Base-by-base conservation (phyloP, 768 basidiomycete genomes). In the Myochromella boudieri region DNA sequence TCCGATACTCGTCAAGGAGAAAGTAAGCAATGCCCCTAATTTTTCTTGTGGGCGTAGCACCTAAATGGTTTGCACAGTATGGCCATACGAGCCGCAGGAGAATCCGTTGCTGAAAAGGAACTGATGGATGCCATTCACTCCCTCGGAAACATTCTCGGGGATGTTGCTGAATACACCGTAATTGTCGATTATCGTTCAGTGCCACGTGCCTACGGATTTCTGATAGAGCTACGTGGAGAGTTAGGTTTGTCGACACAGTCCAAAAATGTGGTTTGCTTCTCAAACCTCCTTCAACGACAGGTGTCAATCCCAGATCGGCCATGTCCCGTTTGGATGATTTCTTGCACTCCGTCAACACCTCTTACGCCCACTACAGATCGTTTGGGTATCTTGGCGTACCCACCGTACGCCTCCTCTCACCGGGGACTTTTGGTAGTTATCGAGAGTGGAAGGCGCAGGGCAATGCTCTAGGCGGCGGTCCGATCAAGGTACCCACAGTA, bases 381-480 rank as follows among this genome's bases (percentile, higher is more conserved):
- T 31, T 37, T 15, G 11, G 40, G 24, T 15, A 33, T 24, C 43
- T 49, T 25, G 39, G 34, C 9, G 20, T 27, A 22, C 38, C 47
- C 14, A 58, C 44, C 4, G 34, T 58, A 4, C 47, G 53, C 2
- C 26, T 55, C 17, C 42, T 58, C 3, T 26, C 44, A 6, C 42
- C 51, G n/a, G 53, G 56, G 11, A 52, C 56, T 5, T 55, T 58
- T n/a, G 26, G 41, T 4, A 37, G 21, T 14, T 58, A 58, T 31
- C 50, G 56, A 3, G 48, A 46, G 28, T 55, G 56, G 53, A 49
- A 40, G 31, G 39, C 42, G 8, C 8, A 26, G 15, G 37, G 26
- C 5, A 41, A 17, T n/a, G 11, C 37, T 25, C 10, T 33, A 14
- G 34, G 54, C 17, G 42, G 52, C 25, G 48, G 52, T 17, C 52